phyloP scores from a whole-genome alignment of 129 eudicot species.

The Artemisia tridentata region DNA sequence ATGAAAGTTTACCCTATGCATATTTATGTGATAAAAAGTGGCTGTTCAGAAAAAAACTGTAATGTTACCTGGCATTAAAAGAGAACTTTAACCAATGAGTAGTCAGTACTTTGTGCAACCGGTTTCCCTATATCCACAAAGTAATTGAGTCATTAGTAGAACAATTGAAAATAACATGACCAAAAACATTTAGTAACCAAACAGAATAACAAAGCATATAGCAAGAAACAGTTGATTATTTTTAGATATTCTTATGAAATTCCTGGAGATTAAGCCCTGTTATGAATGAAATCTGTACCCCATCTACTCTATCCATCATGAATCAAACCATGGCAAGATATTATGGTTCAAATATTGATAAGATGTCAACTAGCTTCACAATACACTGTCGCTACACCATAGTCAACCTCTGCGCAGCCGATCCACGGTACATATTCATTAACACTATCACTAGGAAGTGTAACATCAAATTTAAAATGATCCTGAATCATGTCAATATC shows the following conservation, averaged over 20 bases:
- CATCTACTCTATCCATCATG: neutral
- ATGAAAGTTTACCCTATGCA: neutral
- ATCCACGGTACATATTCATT: too few relatives aligned
- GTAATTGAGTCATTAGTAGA: neutral
- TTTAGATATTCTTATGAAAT: too few relatives aligned
- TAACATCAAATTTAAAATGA: too few relatives aligned
- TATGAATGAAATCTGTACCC: neutral
- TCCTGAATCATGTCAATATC: too few relatives aligned
- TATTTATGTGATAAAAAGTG: conserved; percentile 10
- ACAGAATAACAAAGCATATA: conserved; percentile 4
- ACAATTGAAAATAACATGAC: conserved; percentile 6
- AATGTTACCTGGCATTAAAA: conserved; percentile 77
- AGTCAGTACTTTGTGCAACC: conserved; percentile 76
- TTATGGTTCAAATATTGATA: too few relatives aligned
- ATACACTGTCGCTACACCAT: neutral
- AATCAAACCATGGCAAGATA: too few relatives aligned
- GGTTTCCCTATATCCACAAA: conserved; percentile 60
- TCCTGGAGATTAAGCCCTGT: neutral
- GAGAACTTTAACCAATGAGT: conserved; percentile 83
- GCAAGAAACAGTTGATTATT: neutral
- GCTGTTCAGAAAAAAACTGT: neutral
- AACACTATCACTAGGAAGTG: too few relatives aligned
- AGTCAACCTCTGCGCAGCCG: too few relatives aligned
- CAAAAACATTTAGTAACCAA: neutral
- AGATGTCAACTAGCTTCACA: too few relatives aligned